Base-by-base conservation (phyloP, 768 basidiomycete genomes). In the Suillus sp. region DNA sequence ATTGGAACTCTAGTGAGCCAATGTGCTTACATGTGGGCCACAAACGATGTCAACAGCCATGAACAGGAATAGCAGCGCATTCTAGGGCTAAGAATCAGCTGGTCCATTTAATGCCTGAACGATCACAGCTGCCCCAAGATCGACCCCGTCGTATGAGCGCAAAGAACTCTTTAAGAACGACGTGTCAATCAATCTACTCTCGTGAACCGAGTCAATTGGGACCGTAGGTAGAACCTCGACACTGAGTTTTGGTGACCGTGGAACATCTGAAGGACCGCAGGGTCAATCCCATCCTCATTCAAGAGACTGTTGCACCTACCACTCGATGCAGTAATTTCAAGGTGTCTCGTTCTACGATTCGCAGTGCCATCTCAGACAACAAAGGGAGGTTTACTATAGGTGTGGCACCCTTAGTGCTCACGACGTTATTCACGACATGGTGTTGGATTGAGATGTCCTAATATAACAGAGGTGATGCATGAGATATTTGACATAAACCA, bases 401-500 rank as follows among this genome's bases (percentile, higher is more conserved):
- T 22, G n/a, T 45, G 11, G n/a, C n/a, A 13, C 22, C 43, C 43
- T 10, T 22, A 4, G 43, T 0, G n/a, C 40, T 45, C n/a, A 22
- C 43, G 10, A 10, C n/a, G 11, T 45, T 6, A 11, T 45, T 13
- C 2, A 45, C 4, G n/a, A 22, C 10, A n/a, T 34, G 73, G 74
- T 18, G 70, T 74, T 27, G 73, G 74, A 60, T 69, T 71, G 11
- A 34, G 18, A 32, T 20, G 18, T 20, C 50, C 50, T 5, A 34
- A 34, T 7, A 30, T 13, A n/a, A 14, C 53, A 34, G 20, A 34
- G 20, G 32, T 13, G 1, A 34, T 53, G 20, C n/a, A 35, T 55
- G 34, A 35, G n/a, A 14, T 8, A 55, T 25, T 35, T 9, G 22
- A 25, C 38, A 61, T 47, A 25, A 56, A 56, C 32, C 32, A 34